Percentiles rank a stretch among this genome's conserved stretches.
These are phyloP conservation scores for Rhynchospora pubera DNA, from an alignment of 176 grass and related monocot species.

Conservation along the genomic window DNA sequence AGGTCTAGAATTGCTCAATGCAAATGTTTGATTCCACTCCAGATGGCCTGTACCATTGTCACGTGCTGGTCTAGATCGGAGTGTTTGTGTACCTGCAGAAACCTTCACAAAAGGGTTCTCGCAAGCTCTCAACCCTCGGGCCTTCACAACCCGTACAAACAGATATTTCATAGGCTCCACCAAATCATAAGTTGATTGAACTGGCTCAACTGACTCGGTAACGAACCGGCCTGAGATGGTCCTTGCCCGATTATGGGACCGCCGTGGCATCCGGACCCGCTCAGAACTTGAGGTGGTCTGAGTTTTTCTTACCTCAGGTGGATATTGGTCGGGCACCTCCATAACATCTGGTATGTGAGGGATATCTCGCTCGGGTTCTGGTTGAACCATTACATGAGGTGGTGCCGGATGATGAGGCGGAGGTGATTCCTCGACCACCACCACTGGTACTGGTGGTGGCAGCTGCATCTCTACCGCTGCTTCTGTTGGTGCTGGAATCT, in stretches of 20 bases:
- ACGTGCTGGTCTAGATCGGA: conserved; percentile 43
- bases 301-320: conserved; percentile 60
- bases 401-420: conserved; percentile 5
- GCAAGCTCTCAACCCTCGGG: conserved; percentile 61
- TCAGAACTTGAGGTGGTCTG: conserved; percentile 46
- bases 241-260: conserved; percentile 14
- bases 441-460: conserved; percentile 30
- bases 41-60: conserved; percentile 50
- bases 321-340: conserved; percentile 41
- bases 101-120: conserved; percentile 73
- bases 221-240: conserved; percentile 58
- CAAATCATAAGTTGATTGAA: conserved; percentile 59
- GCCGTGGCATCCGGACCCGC: conserved; percentile 26
- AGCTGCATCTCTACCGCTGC: conserved; percentile 76
- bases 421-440: conserved; percentile 45
- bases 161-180: conserved; percentile 93
- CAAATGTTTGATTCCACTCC: conserved; percentile 88
- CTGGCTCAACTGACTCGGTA: conserved; percentile 43
- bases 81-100: conserved; percentile 34
- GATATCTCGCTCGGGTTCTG: conserved; percentile 11
- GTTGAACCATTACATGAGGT: conserved; percentile 19
- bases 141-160: conserved; percentile 68
- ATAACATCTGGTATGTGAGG: conserved; percentile 20
- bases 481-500: conserved; percentile 54
- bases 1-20: conserved; percentile 52